Evolutionary conservation across 768 basidiomycete species (phyloP).

Genomic region (Hirschioporus abietinus): DNA sequence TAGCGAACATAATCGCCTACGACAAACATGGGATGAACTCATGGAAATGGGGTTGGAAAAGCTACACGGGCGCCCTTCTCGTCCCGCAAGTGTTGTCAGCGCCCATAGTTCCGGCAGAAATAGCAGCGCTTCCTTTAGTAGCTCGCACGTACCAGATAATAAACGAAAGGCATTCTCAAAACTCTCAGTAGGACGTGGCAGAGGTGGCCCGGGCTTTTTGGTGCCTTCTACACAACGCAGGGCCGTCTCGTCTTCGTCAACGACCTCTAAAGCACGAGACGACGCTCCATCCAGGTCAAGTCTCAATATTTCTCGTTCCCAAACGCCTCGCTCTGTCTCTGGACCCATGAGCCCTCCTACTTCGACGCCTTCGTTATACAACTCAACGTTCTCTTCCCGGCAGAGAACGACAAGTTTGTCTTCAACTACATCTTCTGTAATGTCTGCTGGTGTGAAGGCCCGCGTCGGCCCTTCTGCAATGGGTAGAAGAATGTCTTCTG

Average conservation of each 20-base stretch:
- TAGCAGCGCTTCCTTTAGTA: slow-evolving; percentile 42
- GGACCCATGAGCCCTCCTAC: slow-evolving; percentile 41
- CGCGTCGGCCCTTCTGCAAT: slow-evolving; percentile 24
- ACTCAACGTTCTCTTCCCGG: slow-evolving; percentile 77
- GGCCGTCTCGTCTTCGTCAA: slow-evolving; percentile 42
- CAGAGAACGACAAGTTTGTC: slow-evolving; percentile 70
- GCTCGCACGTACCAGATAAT: slow-evolving; percentile 14
- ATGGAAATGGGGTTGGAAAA: slow-evolving; percentile 76
- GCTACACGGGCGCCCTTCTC: slow-evolving; percentile 53
- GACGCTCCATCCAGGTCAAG: slow-evolving; percentile 35
- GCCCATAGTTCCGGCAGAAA: slow-evolving; percentile 53
- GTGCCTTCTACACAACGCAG: slow-evolving; percentile 24
- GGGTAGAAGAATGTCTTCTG: slow-evolving; percentile 48
- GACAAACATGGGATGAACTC: slow-evolving; percentile 77
- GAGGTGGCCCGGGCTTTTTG: background rate
- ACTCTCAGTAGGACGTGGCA: slow-evolving; percentile 26
- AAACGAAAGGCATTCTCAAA: slow-evolving; percentile 35
- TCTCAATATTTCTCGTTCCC: background rate
- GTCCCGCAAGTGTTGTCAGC: slow-evolving; percentile 44
- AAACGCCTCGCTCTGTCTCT: slow-evolving; percentile 59
- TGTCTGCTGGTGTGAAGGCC: slow-evolving; percentile 27
- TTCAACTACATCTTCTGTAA: slow-evolving; percentile 34
- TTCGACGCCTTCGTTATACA: slow-evolving; percentile 39
- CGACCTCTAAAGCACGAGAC: slow-evolving; percentile 40
- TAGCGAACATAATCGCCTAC: slow-evolving; percentile 57